Conservation (phyloP, 2,329 filamentous ascomycete genomes). For the Trichoderma breve region DNA sequence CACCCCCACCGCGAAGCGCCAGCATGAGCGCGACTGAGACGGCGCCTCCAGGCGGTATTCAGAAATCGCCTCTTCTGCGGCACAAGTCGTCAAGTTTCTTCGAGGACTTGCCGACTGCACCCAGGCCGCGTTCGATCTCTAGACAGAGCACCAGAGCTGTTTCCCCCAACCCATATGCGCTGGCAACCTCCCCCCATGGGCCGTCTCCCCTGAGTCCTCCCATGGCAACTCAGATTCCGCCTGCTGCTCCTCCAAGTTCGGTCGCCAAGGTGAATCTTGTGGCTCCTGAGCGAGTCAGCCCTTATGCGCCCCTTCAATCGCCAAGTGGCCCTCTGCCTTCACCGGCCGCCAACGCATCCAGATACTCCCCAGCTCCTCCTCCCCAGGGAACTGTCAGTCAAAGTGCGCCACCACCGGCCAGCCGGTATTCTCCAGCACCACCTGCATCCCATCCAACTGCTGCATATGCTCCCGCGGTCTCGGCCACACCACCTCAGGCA, state of each 20-base stretch:
- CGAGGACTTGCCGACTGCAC: conserved; percentile 67
- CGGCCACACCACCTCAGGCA: conserved; percentile 42
- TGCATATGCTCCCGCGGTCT: conserved; percentile 39
- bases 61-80: conserved; percentile 34
- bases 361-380: conserved; percentile 63
- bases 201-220: conserved; percentile 30
- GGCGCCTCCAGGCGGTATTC: conserved; percentile 31
- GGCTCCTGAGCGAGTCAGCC: conserved; percentile 51
- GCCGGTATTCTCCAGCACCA: conserved; percentile 55
- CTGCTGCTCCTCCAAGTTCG: conserved; percentile 26
- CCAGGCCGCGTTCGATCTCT: conserved; percentile 60
- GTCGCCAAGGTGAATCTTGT: conserved; percentile 42
- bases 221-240: conserved; percentile 24
- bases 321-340: conserved; percentile 35
- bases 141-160: conserved; percentile 48
- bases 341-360: conserved; percentile 37
- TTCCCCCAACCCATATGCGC: conserved; percentile 38
- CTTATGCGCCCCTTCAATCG: conserved; percentile 49
- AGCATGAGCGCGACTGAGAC: conserved; percentile 49
- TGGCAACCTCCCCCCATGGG: conserved; percentile 22
- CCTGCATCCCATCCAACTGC: conserved; percentile 41
- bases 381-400: conserved; percentile 40
- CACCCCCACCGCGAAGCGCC: conserved; percentile 58
- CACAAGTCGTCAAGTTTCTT: conserved; percentile 63
- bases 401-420: conserved; percentile 40